Conservation (phyloP, 345 rosid species). For the Rhizophora apiculata region DNA sequence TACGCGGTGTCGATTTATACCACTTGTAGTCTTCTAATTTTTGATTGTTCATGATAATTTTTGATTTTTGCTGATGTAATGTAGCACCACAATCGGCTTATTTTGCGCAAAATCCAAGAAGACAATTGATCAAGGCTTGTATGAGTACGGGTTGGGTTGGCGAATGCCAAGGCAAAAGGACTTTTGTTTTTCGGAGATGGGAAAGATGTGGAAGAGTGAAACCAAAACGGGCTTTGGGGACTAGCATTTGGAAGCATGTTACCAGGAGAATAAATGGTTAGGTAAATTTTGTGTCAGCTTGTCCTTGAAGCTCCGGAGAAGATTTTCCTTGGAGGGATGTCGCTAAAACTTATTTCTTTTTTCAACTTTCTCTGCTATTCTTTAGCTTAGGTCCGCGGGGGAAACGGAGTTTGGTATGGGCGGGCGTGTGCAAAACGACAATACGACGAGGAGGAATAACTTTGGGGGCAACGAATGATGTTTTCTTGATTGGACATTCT, state of each 20-base stretch:
- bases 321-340: slow-evolving; percentile 8
- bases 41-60: no score
- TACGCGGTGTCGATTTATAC: background rate
- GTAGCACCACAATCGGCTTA: slow-evolving; percentile 33
- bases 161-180: slow-evolving; percentile 39
- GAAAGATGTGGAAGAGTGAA: slow-evolving; percentile 21
- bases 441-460: slow-evolving; percentile 27
- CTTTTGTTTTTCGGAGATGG: slow-evolving; percentile 19
- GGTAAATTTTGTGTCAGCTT: slow-evolving; percentile 33
- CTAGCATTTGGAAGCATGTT: slow-evolving; percentile 46
- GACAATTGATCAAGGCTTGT: slow-evolving; percentile 30
- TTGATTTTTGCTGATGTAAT: slow-evolving; percentile 29
- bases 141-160: slow-evolving; percentile 14
- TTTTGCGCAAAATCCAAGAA: slow-evolving; percentile 38
- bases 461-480: slow-evolving; percentile 16
- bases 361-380: slow-evolving; percentile 23
- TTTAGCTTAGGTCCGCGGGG: slow-evolving; percentile 6
- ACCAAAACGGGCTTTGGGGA: slow-evolving; percentile 35
- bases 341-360: slow-evolving; percentile 1
- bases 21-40: background rate
- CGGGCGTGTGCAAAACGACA: slow-evolving; percentile 34
- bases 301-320: slow-evolving; percentile 33
- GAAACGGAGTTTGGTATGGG: slow-evolving; percentile 14
- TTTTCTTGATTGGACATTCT: slow-evolving; percentile 3
- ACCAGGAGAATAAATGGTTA: slow-evolving; percentile 42